phyloP scores from a whole-genome alignment of 2,329 filamentous ascomycete species.

The Sclerotinia minor region DNA sequence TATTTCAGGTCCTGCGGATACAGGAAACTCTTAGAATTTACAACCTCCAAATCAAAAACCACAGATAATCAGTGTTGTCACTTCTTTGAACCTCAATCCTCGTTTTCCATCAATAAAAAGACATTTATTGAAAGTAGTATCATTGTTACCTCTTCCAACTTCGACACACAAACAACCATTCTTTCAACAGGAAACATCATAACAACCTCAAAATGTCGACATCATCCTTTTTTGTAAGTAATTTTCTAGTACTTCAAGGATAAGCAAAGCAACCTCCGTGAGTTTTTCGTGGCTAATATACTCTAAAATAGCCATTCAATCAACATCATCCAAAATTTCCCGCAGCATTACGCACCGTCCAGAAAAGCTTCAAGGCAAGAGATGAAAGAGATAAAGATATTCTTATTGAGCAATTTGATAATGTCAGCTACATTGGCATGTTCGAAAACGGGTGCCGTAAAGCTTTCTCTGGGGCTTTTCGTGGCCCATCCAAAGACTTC shows the following conservation, averaged over 20 bases:
- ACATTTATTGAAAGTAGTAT: not conserved
- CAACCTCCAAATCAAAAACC: not conserved
- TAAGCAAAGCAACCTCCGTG: not conserved
- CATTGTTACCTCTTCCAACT: not conserved
- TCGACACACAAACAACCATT: not conserved
- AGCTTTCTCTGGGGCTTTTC: slow-evolving; percentile 4
- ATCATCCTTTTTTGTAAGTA: not conserved
- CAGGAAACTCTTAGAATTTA: not conserved
- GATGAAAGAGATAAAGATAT: not conserved
- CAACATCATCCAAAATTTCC: slow-evolving; percentile 1
- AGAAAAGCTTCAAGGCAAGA: not conserved
- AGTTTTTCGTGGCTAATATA: not conserved
- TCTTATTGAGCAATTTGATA: not conserved
- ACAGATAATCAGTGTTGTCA: too few relatives aligned
- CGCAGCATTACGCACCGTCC: not conserved
- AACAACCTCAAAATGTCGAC: not conserved
- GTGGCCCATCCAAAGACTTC: not conserved
- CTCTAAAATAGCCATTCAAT: not conserved
- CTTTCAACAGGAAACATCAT: not conserved
- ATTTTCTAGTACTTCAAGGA: not conserved
- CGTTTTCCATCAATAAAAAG: not conserved
- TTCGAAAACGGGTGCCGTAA: not conserved
- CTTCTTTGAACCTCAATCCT: not conserved
- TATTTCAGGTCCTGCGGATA: not conserved
- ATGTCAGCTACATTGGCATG: not conserved